Evolutionary conservation across 805 yeast genomes (phyloP), one percentile per base, ranked within the genome.

Genomic region (Zygosaccharomyces rouxii): DNA sequence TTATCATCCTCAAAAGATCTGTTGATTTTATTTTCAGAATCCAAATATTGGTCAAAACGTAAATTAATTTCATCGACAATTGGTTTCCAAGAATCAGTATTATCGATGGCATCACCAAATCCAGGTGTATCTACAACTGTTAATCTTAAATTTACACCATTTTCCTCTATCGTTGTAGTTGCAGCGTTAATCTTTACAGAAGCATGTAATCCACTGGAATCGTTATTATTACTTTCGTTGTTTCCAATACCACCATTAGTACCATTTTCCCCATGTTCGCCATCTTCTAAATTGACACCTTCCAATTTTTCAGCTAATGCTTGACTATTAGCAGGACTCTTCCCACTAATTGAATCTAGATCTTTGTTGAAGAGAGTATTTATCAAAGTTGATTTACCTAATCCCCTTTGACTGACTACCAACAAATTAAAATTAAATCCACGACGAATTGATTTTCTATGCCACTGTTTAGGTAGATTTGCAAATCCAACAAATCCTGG

Each of bases 401-500:
- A 75, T 4, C 99, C 97, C 51, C 83, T 75, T 72, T 88, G 95
- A 57, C 95, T 95, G 54, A 90, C 95, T 50, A 88, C 89, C 80
- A 94, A 79, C 52, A 94, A 67, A 67, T 94, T 94, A 66, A 94
- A 79, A 59, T 76, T 79, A 76, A 94, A 94, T 11, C 99, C 99
- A 63, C 87, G 79, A 69, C 86, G 84, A 53, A 89, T 80, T 2
- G 96, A 84, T 70, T 86, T 89, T 71, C 96, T 83, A 72, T 94
- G 98, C 97, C 97, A 94, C 74, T 94, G 99, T 66, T 90, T 94
- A 50, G 99, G 99, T 63, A 94, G 77, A 71, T 90, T 94, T 57
- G 97, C 96, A 71, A 94, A 94, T 5, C 99, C 99, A 48, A 94
- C 99, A 66, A 86, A 90, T 3, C 95, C 92, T 58, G 84, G 86